Evolutionary conservation across 257 asterid genomes (phyloP), one percentile per base, ranked within the genome.

Genomic region (Haberlea rhodopensis): DNA sequence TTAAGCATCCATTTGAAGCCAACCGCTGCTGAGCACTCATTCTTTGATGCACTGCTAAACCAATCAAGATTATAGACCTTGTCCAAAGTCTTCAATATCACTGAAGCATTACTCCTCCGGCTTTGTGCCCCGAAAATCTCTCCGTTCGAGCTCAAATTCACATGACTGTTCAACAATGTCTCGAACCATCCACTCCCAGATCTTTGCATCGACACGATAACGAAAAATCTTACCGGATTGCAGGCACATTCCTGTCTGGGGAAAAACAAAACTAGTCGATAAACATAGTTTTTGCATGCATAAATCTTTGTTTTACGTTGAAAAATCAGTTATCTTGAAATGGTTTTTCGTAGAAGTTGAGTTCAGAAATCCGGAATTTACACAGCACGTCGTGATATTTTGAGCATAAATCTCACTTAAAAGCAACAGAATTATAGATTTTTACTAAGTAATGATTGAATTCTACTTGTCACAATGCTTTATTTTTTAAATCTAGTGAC

Each of bases 1-100:
- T 91, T 91, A 43, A 91, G 85, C 97, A 91, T 91, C 96, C 97
- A 91, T 76, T 91, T 91, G 75, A 91, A 88, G 22, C 97, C 96
- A 52, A 91, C 80, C 6, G 96, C 96, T 55, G 91, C 91, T 0
- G 91, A 68, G 76, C 97, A 91, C 61, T 83, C 90, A 52, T 88
- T 88, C 85, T 88, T 91, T 45, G 96, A 77, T 1, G 97, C 85
- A 27, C 97, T 91, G 23, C 76, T 85, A 6, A 65, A 25, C 85
- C 82, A 82, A 73, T 90, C 97, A 64, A 90, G 87, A 72, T 87
- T 83, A 53, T 83, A 87, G 26, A 87, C 87, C 45, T 31, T 59
- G 43, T 87, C n/a, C 70, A 91, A n/a, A 0, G 76, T 77, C 22
- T 68, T 48, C 21, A 55, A 54, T 15, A 91, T 78, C 67, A 57